Evolutionary conservation across 805 yeast genomes (phyloP), one percentile per base, ranked within the genome.

Genomic region (Sugiyamaella boreocaroliniensis): DNA sequence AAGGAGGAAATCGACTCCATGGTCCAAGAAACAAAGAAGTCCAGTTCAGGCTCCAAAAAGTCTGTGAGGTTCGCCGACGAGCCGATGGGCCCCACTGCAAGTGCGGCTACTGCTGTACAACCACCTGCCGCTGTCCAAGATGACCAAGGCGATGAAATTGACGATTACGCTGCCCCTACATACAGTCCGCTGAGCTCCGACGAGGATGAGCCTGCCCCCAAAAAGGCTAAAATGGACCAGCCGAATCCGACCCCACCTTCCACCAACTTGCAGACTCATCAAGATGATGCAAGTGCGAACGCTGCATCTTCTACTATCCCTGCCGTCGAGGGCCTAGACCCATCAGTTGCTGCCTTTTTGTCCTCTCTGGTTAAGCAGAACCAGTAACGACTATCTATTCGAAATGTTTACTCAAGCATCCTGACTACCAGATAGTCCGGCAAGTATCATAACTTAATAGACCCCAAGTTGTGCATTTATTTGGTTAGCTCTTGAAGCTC

Each of bases 341-440:
- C 59, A 9, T 76, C 81, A 74, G 68, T 63, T 79, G 82, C 7
- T 63, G 88, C 48, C 78, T 62, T 64, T 82, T 77, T 64, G 82
- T 75, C 51, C 41, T 57, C 43, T 22, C 43, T 59, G 86, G 86
- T 1, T 66, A 75, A 47, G 68, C 69, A 58, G 61, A 40, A 40
- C 10, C 44, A 19, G 15, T 6, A 43, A 26, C 16, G 18, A 44
- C 14, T 16, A 15, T 11, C 41, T 16, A 32, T 29, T 3, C 4
- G 26, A 29, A 34, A 19, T 18, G 32, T 47, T 57, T 40, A 11
- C 8, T 32, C n/a, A 14, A 11, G 37, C 37, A 14, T 32, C 37
- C 37, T 32, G 12, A 32, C 5, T 4, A 32, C 12, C n/a, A 2
- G 10, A 32, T 10, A 9, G 37, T 4, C 26, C 26, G 26, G 6